A percentile compares a stretch with the other conserved stretches of the same genome.
phyloP scores from a whole-genome alignment of 2,329 filamentous ascomycete species.

The Akanthomyces lecanii region DNA sequence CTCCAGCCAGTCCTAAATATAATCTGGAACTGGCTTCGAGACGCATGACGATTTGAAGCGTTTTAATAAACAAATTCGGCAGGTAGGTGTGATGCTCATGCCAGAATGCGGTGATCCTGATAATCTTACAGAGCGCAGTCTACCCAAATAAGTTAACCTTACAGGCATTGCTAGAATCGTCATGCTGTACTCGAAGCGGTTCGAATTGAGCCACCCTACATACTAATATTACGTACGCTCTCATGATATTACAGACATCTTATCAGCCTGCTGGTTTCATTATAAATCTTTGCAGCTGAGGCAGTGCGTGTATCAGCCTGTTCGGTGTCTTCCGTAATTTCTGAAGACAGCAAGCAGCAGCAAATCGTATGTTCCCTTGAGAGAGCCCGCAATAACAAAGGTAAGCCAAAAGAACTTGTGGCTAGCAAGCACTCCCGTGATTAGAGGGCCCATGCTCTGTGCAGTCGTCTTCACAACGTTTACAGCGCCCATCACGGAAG shows the following conservation, averaged over 20 bases:
- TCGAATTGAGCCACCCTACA: too few relatives aligned
- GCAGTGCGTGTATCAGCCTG: not conserved
- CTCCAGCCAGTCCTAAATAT: not conserved
- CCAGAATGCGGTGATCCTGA: not conserved
- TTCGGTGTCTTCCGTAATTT: constrained; percentile 5
- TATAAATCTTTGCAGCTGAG: not conserved
- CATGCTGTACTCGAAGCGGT: too few relatives aligned
- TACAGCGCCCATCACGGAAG: constrained; percentile 65
- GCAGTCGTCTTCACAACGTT: constrained; percentile 65
- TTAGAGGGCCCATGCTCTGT: constrained; percentile 57
- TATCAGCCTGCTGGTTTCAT: not conserved
- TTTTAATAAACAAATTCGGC: not conserved
- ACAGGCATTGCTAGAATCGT: too few relatives aligned
- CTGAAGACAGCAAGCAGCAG: constrained; percentile 50
- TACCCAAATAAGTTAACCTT: too few relatives aligned
- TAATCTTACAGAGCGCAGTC: not conserved
- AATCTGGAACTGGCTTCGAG: not conserved
- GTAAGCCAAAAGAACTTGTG: constrained; percentile 55
- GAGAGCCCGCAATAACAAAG: constrained; percentile 57
- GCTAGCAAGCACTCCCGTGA: constrained; percentile 60
- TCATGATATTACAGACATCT: too few relatives aligned
- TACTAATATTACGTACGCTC: too few relatives aligned
- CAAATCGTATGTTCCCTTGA: constrained; percentile 61
- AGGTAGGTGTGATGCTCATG: not conserved
- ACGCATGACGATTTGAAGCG: not conserved